Base-by-base conservation (phyloP, 306 rosid species). In the Lablab purpureus region DNA sequence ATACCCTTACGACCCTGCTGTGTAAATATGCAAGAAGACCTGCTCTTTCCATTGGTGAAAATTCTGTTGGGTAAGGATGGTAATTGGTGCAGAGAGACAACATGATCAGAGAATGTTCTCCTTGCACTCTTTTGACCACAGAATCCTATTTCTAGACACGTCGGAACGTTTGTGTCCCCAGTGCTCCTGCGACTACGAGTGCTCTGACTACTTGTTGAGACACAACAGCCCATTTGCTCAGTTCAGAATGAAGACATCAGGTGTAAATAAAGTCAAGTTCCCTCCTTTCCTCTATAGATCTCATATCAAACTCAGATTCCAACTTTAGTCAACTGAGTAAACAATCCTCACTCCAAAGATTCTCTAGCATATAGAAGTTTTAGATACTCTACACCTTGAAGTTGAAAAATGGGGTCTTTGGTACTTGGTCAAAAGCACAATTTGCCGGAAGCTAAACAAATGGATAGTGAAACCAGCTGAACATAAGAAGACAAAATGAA, bases 1-100 rank as follows among this genome's bases (percentile, higher is more conserved):
- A 93, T 80, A 67, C 99, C 99, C 83, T 96, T 96, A 2, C 93
- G 92, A 25, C 99, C 99, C 78, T 93, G 98, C 87, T 96, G 98
- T 0, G 97, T 93, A 78, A 90, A 96, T 81, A 93, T 83, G 87
- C 99, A 94, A 68, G 99, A 89, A 52, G 91, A 82, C 51, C 78
- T 80, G 63, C 95, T 92, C 83, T 88, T 94, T 52, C 99, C 99
- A 49, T 94, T 94, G 27, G 65, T 32, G 82, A 85, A 88, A 45
- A 94, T 84, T 78, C 95, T 81, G 84, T 91, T 94, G 2, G 97
- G 94, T 8, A 93, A 64, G 23, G 93, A 89, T 21, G 83, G 72
- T 51, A 94, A 82, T 73, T 86, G 87, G 70, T 91, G 87, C 74
- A 89, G 69, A 58, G 88, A 77, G 15, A 81, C 43, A 77, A 85